Base-by-base conservation (phyloP, 2,329 filamentous ascomycete genomes). In the Epichloe elymi region DNA sequence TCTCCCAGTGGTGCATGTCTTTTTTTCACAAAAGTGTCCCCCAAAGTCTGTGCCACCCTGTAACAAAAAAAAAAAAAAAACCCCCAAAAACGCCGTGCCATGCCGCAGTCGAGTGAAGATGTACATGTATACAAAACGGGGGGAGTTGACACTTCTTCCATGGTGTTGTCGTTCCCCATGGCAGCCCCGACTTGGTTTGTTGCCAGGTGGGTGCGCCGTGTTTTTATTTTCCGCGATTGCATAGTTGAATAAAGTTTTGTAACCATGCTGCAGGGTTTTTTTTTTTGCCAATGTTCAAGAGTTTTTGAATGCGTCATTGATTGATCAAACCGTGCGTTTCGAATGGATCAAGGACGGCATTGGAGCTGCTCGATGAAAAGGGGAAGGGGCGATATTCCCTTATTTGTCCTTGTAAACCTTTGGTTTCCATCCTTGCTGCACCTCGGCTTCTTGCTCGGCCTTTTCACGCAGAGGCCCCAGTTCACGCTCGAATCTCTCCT, bases 401-500 rank as follows among this genome's bases (percentile, higher is more conserved):
- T 70, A 86, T 76, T 82, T 77, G 66, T 94, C 87, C 73, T 94
- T 94, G 70, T 93, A 96, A 53, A 96, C 74, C 75, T 95, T 96
- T 53, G 91, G 93, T 67, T 90, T 94, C 82, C 88, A 96, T 0
- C 91, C 93, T 56, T 88, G 84, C 64, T 85, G 81, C 50, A 85
- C 61, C 68, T 95, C 89, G 51, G 84, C 83, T 63, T 95, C 88
- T 61, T 81, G 75, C 59, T 83, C 81, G 14, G 78, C 76, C 64
- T 83, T 82, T 64, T 87, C 83, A 61, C 82, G 75, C 53, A 83
- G 78, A 53, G 86, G 82, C 57, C 82, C 76, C 40, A 93, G 73
- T 70, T 98, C 91, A 61, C 85, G 77, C 73, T 97, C 91, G 70
- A 98, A 85, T 57, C 93, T 76, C 71, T 98, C 91, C 61, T 91